These are phyloP conservation scores for Ascoidea asiatica DNA, from an alignment of 805 yeast species.

Conservation along the genomic window DNA sequence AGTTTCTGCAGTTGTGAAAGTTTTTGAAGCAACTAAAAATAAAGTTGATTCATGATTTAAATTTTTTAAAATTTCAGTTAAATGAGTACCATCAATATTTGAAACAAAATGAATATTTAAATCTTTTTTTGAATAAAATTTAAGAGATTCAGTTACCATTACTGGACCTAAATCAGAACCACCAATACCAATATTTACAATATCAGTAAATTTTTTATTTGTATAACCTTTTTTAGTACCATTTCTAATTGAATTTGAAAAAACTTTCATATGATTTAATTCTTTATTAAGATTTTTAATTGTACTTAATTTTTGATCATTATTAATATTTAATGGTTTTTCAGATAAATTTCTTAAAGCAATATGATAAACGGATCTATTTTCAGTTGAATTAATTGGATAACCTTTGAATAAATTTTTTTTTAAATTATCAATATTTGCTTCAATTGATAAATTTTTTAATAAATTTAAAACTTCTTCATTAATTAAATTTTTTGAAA, in stretches of 20 bases:
- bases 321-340: constrained; percentile 81
- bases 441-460: constrained; percentile 75
- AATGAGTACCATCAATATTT: constrained; percentile 96
- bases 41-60: constrained; percentile 85
- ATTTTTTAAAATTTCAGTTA: constrained; percentile 74
- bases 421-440: constrained; percentile 75
- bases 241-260: constrained; percentile 77
- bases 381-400: constrained; percentile 91
- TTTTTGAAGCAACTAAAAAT: constrained; percentile 88
- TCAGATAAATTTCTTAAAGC: constrained; percentile 90
- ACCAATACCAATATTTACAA: constrained; percentile 97
- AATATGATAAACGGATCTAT: constrained; percentile 92
- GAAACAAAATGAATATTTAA: constrained; percentile 87
- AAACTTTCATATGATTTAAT: constrained; percentile 91
- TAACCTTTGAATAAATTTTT: constrained; percentile 88
- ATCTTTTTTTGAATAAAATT: constrained; percentile 63
- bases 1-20: constrained; percentile 98
- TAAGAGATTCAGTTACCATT: constrained; percentile 97
- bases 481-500: constrained; percentile 85
- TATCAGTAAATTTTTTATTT: constrained; percentile 84
- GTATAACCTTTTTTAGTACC: constrained; percentile 97
- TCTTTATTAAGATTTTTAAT: constrained; percentile 87
- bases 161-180: constrained; percentile 99
- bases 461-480: constrained; percentile 64
- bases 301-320: constrained; percentile 43